A percentile compares a stretch with the other conserved stretches of the same genome.
Evolutionary conservation across 1,139 yeast genomes (phyloP).

Genomic region (Candida smagusa): DNA sequence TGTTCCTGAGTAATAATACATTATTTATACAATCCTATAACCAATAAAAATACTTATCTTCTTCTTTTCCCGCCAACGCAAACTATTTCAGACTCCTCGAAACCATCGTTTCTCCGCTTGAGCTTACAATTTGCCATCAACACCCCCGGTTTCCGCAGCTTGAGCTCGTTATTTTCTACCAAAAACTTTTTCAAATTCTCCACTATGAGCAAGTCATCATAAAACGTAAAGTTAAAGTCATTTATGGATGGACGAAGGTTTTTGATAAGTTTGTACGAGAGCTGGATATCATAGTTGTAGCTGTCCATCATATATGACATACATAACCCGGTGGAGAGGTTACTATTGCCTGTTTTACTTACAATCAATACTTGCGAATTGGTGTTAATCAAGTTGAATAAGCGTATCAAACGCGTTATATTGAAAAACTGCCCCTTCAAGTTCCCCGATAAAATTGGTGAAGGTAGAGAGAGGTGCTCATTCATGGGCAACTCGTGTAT

Average conservation of each 20-base stretch:
- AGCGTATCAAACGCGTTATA: conserved; percentile 34
- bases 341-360: conserved; percentile 28
- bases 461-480: conserved; percentile 23
- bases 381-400: conserved; percentile 33
- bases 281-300: conserved; percentile 34
- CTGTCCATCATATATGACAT: conserved; percentile 43
- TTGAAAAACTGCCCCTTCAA: conserved; percentile 38
- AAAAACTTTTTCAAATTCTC: conserved; percentile 41
- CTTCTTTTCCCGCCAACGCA: conserved; percentile 10
- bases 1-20: conserved; percentile 11
- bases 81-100: conserved; percentile 9
- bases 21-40: neutral
- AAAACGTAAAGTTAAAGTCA: conserved; percentile 31
- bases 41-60: conserved; percentile 1
- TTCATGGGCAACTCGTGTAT: conserved; percentile 32
- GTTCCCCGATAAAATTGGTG: conserved; percentile 41
- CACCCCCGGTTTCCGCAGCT: conserved; percentile 23
- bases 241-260: conserved; percentile 17
- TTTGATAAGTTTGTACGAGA: conserved; percentile 22
- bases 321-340: conserved; percentile 33
- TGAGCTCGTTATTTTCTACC: conserved; percentile 32
- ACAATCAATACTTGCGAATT: conserved; percentile 35
- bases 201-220: conserved; percentile 40
- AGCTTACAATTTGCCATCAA: conserved; percentile 32
- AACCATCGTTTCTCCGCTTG: conserved; percentile 29